These are phyloP conservation scores for Lolium rigidum DNA, from an alignment of 176 grass and related monocot genomes.

Conservation along the genomic window DNA sequence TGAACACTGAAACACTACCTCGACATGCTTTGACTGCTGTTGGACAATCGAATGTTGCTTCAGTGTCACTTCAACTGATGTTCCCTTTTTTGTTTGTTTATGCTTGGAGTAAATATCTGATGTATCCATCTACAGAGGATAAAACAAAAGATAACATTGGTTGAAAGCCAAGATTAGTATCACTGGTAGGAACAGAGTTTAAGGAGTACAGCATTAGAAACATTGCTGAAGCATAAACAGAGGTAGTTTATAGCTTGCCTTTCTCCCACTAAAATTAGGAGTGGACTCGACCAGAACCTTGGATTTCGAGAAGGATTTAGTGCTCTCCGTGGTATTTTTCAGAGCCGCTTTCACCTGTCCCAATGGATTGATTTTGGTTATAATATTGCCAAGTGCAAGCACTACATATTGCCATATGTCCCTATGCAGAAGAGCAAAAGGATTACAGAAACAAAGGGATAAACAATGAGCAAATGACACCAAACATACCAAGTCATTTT, in stretches of 20 bases:
- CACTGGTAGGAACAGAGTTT: slow-evolving; percentile 18
- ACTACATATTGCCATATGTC: slow-evolving; percentile 32
- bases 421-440: slow-evolving; percentile 8
- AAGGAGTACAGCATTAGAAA: slow-evolving; percentile 16
- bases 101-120: slow-evolving; percentile 60
- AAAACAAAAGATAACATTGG: slow-evolving; percentile 38
- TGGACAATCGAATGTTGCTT: slow-evolving; percentile 76
- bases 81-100: slow-evolving; percentile 64
- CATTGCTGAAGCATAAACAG: slow-evolving; percentile 33
- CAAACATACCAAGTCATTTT: slow-evolving; percentile 77
- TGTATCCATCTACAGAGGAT: slow-evolving; percentile 63
- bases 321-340: slow-evolving; percentile 58
- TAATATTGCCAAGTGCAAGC: slow-evolving; percentile 19
- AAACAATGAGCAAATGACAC: slow-evolving; percentile 38
- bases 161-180: slow-evolving; percentile 37
- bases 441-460: background rate
- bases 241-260: slow-evolving; percentile 56
- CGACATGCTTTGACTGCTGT: slow-evolving; percentile 79
- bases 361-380: slow-evolving; percentile 37
- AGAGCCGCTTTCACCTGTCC: slow-evolving; percentile 78
- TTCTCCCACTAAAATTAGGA: slow-evolving; percentile 61
- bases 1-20: slow-evolving; percentile 60
- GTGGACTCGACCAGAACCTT: slow-evolving; percentile 67
- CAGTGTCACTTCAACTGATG: slow-evolving; percentile 62
- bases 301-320: slow-evolving; percentile 89